Conservation (phyloP, 73 alveolate species). For the Loxodes magnus region DNA sequence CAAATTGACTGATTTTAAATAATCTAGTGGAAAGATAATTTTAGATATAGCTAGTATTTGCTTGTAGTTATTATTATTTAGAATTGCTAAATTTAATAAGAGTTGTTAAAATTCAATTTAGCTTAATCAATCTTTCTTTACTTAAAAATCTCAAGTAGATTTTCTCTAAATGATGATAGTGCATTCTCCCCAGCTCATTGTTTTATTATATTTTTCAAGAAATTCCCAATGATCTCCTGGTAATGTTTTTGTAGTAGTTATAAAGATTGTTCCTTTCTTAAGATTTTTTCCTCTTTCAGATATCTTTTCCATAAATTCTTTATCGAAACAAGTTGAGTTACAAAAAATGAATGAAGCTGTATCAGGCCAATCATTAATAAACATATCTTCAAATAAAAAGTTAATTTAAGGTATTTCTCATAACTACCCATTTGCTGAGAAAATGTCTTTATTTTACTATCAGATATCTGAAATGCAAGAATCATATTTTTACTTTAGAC, state of each 20-base stretch:
- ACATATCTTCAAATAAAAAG: conserved; percentile 40
- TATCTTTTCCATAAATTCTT: conserved; percentile 57
- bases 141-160: no score
- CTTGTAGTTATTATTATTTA: no score
- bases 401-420: conserved; percentile 19
- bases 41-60: no score
- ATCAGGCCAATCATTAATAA: conserved; percentile 67
- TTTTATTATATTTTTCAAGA: conserved; percentile 36
- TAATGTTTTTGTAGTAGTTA: conserved; percentile 61
- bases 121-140: no score
- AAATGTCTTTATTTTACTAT: conserved; percentile 30
- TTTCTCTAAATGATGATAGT: conserved; percentile 69
- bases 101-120: no score
- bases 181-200: conserved; percentile 86
- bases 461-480: conserved; percentile 16
- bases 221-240: conserved; percentile 63
- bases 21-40: no score
- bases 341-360: conserved; percentile 76
- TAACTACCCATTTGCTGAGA: conserved; percentile 24
- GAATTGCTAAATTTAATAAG: no score
- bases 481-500: neutral
- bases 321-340: conserved; percentile 84
- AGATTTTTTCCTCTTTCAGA: conserved; percentile 49
- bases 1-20: no score
- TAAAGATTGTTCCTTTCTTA: conserved; percentile 49